Base-by-base conservation (phyloP, 2,329 filamentous ascomycete species). In the Cladophialophora yegresii region DNA sequence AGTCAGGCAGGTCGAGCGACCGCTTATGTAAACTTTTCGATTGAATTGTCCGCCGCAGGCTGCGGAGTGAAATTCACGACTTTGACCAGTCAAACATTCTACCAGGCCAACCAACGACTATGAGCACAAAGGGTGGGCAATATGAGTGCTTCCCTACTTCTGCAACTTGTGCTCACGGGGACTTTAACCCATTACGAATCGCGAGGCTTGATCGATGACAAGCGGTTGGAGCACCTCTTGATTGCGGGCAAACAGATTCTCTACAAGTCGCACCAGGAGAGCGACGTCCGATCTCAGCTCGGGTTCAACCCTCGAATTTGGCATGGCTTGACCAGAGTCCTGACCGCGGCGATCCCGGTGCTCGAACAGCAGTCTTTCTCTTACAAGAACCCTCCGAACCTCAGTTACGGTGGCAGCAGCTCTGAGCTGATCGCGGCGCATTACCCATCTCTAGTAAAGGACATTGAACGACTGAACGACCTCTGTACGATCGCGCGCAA, bases 401-500 rank as follows among this genome's bases (percentile, higher is more conserved):
- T 51, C 13, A 64, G 54, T 28, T 61, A 62, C 23, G 67, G 64
- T 54, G 61, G 63, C 33, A 67, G 62, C 49, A 65, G 58, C 56
- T 85, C 85, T 3, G 84, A 85, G 40, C 76, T 88, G 20, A 88
- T 89, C 67, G 85, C 85, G 13, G 80, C 80, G 63, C 84, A 86
- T 70, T 84, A 86, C 65, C 81, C 82, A 56, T 81, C 78, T 6
- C 74, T 88, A 57, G 82, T 86, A 67, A 84, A 85, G 69, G 86
- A 89, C 69, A 81, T 88, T 61, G 85, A 88, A 72, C 78, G 85
- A 30, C 74, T 89, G 49, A 87, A 87, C 70, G 84, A 87, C 70
- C 73, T 88, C 9, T 83, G 87, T 47, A 84, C 82, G 6, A 86
- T 88, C 63, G 83, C 83, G 23, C 80, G 86, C 32, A 89, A 88